These are phyloP conservation scores for Botrytis sinoallii DNA, from an alignment of 2,329 filamentous ascomycete genomes.

Conservation along the genomic window DNA sequence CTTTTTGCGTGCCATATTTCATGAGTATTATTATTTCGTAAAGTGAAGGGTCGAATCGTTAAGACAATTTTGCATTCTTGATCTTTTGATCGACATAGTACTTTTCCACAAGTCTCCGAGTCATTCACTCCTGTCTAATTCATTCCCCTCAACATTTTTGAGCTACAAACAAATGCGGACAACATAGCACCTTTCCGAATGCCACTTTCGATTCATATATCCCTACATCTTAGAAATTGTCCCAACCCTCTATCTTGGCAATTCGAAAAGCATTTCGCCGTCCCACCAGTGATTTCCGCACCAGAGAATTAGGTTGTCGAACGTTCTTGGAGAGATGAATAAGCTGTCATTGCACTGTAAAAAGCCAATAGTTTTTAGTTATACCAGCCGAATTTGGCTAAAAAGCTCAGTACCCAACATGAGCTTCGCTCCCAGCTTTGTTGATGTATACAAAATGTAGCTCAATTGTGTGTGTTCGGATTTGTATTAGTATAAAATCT, in stretches of 20 bases:
- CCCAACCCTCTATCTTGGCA: no score
- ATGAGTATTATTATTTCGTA: no score
- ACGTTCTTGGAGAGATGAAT: no score
- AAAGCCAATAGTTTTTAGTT: neutral
- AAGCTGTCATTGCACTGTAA: neutral
- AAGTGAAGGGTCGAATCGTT: no score
- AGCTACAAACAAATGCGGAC: no score
- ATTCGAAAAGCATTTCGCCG: neutral
- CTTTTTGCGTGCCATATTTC: no score
- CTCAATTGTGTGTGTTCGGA: neutral
- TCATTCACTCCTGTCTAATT: no score
- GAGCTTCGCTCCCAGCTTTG: neutral
- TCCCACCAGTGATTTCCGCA: neutral
- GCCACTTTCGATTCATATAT: neutral
- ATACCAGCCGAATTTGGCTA: neutral
- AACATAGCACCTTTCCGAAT: neutral
- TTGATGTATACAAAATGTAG: neutral
- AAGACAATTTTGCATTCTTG: no score
- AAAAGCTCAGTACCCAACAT: neutral
- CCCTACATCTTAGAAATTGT: no score
- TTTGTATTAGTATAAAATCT: neutral
- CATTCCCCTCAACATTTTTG: no score
- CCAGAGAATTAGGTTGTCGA: neutral
- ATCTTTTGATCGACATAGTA: neutral
- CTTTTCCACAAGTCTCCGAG: no score